phyloP scores from a whole-genome alignment of 2,329 filamentous ascomycete species.

The Incumbomyces lentus region DNA sequence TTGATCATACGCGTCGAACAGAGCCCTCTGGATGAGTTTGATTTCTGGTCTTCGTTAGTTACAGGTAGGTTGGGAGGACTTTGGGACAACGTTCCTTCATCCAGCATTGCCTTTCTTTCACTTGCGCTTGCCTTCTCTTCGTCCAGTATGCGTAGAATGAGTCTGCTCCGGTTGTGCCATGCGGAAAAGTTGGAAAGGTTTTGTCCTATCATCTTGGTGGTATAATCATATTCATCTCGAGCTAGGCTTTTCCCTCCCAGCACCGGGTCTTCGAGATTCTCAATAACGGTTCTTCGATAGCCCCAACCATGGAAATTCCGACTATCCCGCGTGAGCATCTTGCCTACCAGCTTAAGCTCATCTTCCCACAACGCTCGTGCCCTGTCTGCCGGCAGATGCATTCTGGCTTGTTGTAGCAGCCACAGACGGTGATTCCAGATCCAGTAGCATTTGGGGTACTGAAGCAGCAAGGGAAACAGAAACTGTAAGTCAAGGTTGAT shows the following conservation, averaged over 20 bases:
- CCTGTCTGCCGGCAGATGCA: slow-evolving; percentile 45
- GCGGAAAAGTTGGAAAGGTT: slow-evolving; percentile 94
- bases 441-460: slow-evolving; percentile 97
- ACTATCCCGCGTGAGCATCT: slow-evolving; percentile 78
- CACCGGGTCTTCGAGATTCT: slow-evolving; percentile 54
- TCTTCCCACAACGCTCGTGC: slow-evolving; percentile 67
- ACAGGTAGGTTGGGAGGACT: not conserved
- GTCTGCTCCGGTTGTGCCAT: slow-evolving; percentile 81
- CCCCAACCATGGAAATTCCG: slow-evolving; percentile 97
- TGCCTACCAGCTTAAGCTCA: slow-evolving; percentile 70
- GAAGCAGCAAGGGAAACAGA: slow-evolving; percentile 69
- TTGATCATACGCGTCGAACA: slow-evolving; percentile 89
- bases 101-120: slow-evolving; percentile 58
- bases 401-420: slow-evolving; percentile 63
- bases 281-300: slow-evolving; percentile 71
- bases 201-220: slow-evolving; percentile 72
- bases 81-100: slow-evolving; percentile 46
- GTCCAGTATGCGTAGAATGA: slow-evolving; percentile 65
- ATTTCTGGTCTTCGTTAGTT: slow-evolving; percentile 47
- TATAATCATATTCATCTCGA: slow-evolving; percentile 78
- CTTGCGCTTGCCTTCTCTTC: slow-evolving; percentile 56
- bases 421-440: slow-evolving; percentile 95
- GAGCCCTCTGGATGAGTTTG: slow-evolving; percentile 59
- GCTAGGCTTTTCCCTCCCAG: slow-evolving; percentile 53
- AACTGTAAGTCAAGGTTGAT: slow-evolving; percentile 69